Evolutionary conservation across 495 filamentous ascomycete species (phyloP), one percentile per base, ranked within the genome.

Genomic region (Recurvomyces mirabilis): DNA sequence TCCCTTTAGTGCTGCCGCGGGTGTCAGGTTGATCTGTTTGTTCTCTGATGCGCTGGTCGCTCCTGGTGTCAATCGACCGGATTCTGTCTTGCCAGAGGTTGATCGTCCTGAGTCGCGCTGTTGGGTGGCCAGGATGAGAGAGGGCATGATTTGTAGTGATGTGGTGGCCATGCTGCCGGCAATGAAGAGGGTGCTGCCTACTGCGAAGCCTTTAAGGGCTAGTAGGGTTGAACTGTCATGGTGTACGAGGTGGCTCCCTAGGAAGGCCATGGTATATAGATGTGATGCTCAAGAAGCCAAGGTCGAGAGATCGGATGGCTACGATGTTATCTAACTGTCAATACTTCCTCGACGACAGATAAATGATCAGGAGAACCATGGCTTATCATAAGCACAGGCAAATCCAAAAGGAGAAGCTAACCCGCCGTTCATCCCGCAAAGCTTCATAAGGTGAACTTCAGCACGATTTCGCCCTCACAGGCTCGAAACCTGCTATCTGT

Each of bases 101-200:
- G 31, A 17, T 14, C 30, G 26, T 3, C n/a, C 19, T 14, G 23
- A 30, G 34, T 41, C 38, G 2, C 12, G 13, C 34, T 38, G 30
- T 20, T 47, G 44, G 14, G 44, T 40, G 21, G 50, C 43, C 15
- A 41, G 24, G 44, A 49, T 17, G 26, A 53, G 44, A 17, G 38
- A 15, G 22, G 50, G 50, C 21, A 53, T 28, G 41, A 47, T 33
- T 23, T 43, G 40, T 34, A 35, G 7, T 15, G 44, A 38, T n/a
- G 45, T 49, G 17, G 38, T 48, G 23, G 38, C 45, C 45, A 53
- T 53, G 38, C 44, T 34, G 38, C 50, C 45, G 18, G 50, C 50
- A 32, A 49, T 34, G 50, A 48, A 49, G 38, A 53, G 32, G 22
- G 44, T 38, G 22, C 20, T 53, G 38, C 38, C 38, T 23, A 44